Evolutionary conservation across 2,329 filamentous ascomycete species (phyloP), one percentile per base, ranked within the genome.

Genomic region (Paecilomyces sp.): DNA sequence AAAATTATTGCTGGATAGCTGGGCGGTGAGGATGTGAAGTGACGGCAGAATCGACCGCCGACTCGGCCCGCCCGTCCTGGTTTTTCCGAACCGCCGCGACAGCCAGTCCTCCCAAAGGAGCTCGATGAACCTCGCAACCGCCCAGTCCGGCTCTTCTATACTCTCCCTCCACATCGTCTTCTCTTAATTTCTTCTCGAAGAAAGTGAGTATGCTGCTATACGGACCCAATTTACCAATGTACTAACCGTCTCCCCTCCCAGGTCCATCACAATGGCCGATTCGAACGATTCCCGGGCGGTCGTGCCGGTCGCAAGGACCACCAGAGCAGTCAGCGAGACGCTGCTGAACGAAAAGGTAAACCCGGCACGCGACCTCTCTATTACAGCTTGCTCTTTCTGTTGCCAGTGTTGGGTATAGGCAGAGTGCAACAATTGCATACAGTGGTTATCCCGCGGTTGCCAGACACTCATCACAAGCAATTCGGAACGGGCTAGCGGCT

Each of bases 271-370:
- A 73, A 86, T 87, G 84, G 80, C 83, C 75, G 83, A 86, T 70
- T 72, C 74, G 62, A 76, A 67, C 64, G 76, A 80, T 80, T 80
- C 82, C 74, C 78, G 74, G 74, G 80, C 85, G 67, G 83, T 86
- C 69, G 82, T 84, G 76, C 83, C 85, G 65, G 83, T 89, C 74
- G 84, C 88, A 77, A 86, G 91, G 69, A 80, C 85, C 64, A 85
- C 79, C 74, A 84, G 85, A 78, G 93, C 94, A 65, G 89, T 97
- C 80, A 97, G 93, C 83, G 94, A 99, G 83, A 91, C 93, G 73
- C 87, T 99, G 72, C 86, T 99, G 74, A 97, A 97, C 80, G 94
- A 99, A 82, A 99, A 99, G 92, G 94, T 97, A 87, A 56, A 60
- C 30, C 25, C 7, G n/a, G 22, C 54, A 50, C 31, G 50, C 33